Evolutionary conservation across 768 basidiomycete genomes (phyloP), one percentile per base, ranked within the genome.

Genomic region (Neoboletus subvelutipes): DNA sequence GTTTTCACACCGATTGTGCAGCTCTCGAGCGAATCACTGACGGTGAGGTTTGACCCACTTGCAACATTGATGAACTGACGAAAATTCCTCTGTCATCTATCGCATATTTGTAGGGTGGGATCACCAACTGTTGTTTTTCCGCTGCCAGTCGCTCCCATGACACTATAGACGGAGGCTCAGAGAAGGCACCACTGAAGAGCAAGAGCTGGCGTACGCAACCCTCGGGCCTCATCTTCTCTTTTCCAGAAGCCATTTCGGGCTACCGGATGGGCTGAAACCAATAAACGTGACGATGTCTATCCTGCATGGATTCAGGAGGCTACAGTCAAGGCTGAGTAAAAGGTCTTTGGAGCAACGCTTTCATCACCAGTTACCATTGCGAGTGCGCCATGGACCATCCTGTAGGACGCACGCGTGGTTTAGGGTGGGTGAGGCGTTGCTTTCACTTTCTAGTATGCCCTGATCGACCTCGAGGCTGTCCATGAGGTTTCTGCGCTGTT

Each of bases 1-100:
- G 79, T 69, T 40, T 59, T 57, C 13, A 68, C 66, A 15, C 65
- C 60, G 45, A 59, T n/a, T 31, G 65, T 66, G 39, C 65, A 66
- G 28, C 65, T 68, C 43, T 65, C 66, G 13, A 66, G 66, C 15
- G 65, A 68, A 26, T 68, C 53, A 15, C 66, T 68, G 51, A 68
- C 66, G 18, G 50, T 42, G 37, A 65, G 17, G 40, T 15, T 52
- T 18, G 65, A 67, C 34, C 63, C 65, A 3, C 57, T 62, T 18
- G 65, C 65, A 7, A 57, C 8, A 9, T 67, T 67, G 6, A 67
- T 51, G 28, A 67, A 67, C 65, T 67, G 26, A 34, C 15, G 37
- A 45, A 22, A 26, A 22, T 12, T 36, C 24, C n/a, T n/a, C 6
- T 49, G 45, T 64, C 51, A 34, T 37, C 31, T 26, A 33, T 36